Evolutionary conservation across 768 basidiomycete genomes (phyloP), one percentile per base, ranked within the genome.

Genomic region (Calocera cornea): DNA sequence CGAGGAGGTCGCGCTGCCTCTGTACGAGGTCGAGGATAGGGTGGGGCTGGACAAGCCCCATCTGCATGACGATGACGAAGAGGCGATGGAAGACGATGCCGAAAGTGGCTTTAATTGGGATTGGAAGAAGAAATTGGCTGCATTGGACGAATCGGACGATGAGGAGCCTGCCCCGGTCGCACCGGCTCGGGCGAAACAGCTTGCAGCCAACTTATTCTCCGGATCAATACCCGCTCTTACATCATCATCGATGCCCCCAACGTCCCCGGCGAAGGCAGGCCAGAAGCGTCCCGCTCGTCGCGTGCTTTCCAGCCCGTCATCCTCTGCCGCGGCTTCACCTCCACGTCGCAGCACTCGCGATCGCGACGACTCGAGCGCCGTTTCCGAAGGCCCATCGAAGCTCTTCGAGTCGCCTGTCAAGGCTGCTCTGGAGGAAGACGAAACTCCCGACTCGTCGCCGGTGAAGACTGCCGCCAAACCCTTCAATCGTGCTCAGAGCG

Each of bases 91-190:
- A 16, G 54, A 33, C 31, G 54, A 27, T 29, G 54, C 7, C 2
- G 19, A 60, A 8, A 33, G 8, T 60, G 27, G 31, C 11, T 60
- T 60, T 31, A 60, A 60, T 22, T 60, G 54, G 54, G 54, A 33
- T 19, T 60, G 54, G 54, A 60, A 33, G 31, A 60, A 60, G 54
- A 60, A 60, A 27, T 27, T 60, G 54, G 54, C 54, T 60, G 54
- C 54, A 5, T 7, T 60, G 54, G 54, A 60, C 31, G 54, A 27
- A 10, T 60, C 54, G 14, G 54, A 60, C 27, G 54, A 60, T 33
- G 54, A 60, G 7, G 54, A 60, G 44, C 44, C 44, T 47, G 8
- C 19, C 24, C 44, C 44, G 8, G 19, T 47, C 19, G 44, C 44
- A 19, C 44, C 44, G 7, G 19, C 19, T 47, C 24, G 19, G 8